Base-by-base conservation (phyloP, 768 basidiomycete species). In the Lyophyllum semitale region DNA sequence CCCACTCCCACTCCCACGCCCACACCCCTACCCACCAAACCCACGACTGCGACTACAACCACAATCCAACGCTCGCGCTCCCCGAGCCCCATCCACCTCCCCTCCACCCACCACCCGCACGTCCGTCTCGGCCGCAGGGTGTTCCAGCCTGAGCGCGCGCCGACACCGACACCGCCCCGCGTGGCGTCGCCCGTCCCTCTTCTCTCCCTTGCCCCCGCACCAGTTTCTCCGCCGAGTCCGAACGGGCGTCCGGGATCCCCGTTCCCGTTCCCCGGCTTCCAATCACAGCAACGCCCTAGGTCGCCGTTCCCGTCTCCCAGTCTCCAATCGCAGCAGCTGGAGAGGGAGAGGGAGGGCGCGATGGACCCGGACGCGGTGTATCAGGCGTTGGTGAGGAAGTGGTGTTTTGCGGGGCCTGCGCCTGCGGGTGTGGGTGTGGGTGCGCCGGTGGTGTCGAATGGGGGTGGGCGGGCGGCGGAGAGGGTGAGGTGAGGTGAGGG, bases 321-420 rank as follows among this genome's bases (percentile, higher is more conserved):
- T 2, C 44, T 5, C 12, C 12, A 32, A 32, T 5, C 44, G 9
- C 12, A n/a, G n/a, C 15, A 23, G n/a, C 15, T 4, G 9, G 49
- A 18, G 5, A 32, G 17, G 20, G 32, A 27, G 30, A 44, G 27
- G 5, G 23, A 29, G 8, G 12, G 5, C 11, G 18, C 20, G 20
- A 41, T 48, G 45, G 53, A 54, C 46, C 17, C 37, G 25, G 49
- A 51, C 23, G 27, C 15, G 26, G 54, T 51, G 42, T 57, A 57
- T 22, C 43, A 57, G 40, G 55, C 55, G 3, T 15, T 57, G 0
- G 44, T 57, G 9, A 20, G 38, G 49, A 57, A 57, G 40, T 57
- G 55, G 55, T 57, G 55, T 33, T 57, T 57, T 46, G 49, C 55
- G 25, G 55, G 38, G 15, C 45, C 53, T 2, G 51, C 37, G 37